Conservation (phyloP, 257 asterid genomes). For the Solanum tarijense region DNA sequence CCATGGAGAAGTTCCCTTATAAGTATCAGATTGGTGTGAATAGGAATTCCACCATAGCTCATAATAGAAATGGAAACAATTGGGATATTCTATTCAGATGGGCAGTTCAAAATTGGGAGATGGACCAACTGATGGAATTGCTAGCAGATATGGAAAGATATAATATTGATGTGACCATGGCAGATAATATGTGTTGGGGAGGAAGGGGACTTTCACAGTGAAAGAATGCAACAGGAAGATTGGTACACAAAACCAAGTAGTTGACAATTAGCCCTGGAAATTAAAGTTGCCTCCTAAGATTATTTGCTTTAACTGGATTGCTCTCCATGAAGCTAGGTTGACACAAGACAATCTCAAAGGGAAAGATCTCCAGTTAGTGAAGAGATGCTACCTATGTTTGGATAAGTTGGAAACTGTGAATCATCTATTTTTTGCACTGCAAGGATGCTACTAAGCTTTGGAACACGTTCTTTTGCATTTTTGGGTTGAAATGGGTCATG, state of each 20-base stretch:
- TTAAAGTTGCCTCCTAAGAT: background rate
- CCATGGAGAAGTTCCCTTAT: background rate
- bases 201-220: background rate
- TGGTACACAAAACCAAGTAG: background rate
- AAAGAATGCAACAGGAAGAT: background rate
- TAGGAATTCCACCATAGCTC: background rate
- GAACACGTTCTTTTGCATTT: background rate
- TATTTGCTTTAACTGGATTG: background rate
- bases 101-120: background rate
- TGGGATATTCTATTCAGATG: background rate
- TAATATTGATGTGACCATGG: background rate
- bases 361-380: background rate
- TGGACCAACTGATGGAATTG: background rate
- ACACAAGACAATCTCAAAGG: background rate
- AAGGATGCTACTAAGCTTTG: background rate
- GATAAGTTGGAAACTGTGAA: background rate
- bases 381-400: background rate
- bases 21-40: background rate
- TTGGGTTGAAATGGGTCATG: background rate
- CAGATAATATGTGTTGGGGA: background rate
- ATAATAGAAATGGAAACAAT: background rate
- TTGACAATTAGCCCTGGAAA: background rate
- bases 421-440: background rate
- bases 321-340: background rate
- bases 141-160: background rate